A percentile compares a stretch with the other conserved stretches of the same genome.
These are phyloP conservation scores for Hypericum perforatum DNA, from an alignment of 345 rosid genomes.

Conservation along the genomic window DNA sequence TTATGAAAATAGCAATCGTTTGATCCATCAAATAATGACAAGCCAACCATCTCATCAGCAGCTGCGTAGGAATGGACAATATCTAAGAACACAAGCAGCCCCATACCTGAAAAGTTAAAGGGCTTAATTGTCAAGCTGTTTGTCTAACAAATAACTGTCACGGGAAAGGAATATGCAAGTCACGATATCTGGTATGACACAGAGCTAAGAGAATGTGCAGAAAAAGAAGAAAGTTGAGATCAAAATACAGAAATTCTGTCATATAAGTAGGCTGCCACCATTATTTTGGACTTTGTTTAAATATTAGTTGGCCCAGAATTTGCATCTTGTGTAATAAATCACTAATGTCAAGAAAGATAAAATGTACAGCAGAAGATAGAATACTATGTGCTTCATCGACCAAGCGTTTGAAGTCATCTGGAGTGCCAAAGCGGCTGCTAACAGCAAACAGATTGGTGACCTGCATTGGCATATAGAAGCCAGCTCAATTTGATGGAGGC, in stretches of 20 bases:
- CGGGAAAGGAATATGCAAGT: background rate
- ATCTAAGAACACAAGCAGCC: constrained; percentile 78
- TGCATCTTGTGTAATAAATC: constrained; percentile 9
- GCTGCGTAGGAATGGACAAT: constrained; percentile 94
- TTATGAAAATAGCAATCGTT: constrained; percentile 92
- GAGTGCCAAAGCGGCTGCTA: constrained; percentile 91
- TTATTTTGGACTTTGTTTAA: no score
- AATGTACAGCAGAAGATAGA: constrained; percentile 12
- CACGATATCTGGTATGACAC: background rate
- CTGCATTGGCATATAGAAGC: constrained; percentile 33
- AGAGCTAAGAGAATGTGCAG: no score
- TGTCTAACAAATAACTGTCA: background rate
- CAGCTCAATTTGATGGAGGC: constrained; percentile 3
- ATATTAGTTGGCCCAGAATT: background rate
- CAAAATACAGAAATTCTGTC: no score
- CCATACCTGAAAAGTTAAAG: constrained; percentile 45
- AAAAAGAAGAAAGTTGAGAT: no score
- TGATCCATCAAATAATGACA: constrained; percentile 85
- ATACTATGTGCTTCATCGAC: constrained; percentile 95
- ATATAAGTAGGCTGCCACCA: no score
- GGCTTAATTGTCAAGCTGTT: constrained; percentile 2
- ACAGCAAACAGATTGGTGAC: constrained; percentile 85
- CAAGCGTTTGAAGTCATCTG: constrained; percentile 89
- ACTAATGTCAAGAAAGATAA: constrained; percentile 3
- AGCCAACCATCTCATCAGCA: constrained; percentile 95